Base-by-base conservation (phyloP, 2,329 filamentous ascomycete genomes). In the Stemphylium vesicarium region DNA sequence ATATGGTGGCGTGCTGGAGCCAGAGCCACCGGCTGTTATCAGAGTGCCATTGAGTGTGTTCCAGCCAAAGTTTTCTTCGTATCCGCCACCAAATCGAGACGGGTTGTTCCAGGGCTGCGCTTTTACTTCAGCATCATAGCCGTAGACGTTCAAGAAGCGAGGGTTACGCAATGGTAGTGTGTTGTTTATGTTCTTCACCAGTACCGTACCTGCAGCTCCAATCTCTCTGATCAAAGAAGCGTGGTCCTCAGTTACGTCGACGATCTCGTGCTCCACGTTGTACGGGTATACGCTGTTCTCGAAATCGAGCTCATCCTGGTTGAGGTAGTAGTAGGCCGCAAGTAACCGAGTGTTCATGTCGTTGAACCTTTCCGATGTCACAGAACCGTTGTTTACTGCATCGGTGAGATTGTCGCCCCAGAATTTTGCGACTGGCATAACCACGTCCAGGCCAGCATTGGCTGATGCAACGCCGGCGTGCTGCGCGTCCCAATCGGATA, bases 101-200 rank as follows among this genome's bases (percentile, higher is more conserved):
- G 73, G 69, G 11, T 74, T 74, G n/a, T 73, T 70, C 74, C 74
- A 77, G 2, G 75, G 75, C 9, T 57, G 57, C 1, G 63, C 63
- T 47, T 74, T 73, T 12, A 74, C 61, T 29, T 68, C 65, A 2
- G 76, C 75, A 50, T 78, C 75, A 31, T 77, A 77, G 4, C 76
- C 75, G 47, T 76, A 77, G 18, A 78, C 65, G 40, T 68, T 71
- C 7, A 78, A 54, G 50, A 72, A 76, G 4, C 68, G 67, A 5
- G 76, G 74, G 20, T 79, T 80, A 15, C 80, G 65, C 2, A 85
- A 69, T 0, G 83, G 84, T 3, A 86, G 56, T 0, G 80, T 78
- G 4, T 85, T 79, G 45, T 84, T 82, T 18, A 82, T 66, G 48
- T 85, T 85, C 64, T 83, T 83, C 6, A 82, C 64, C 9, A 78